Percentiles rank a stretch among this genome's conserved stretches.
These are phyloP conservation scores for Gypsophila paniculata DNA, from an alignment of 179 eudicot genomes.

Conservation along the genomic window DNA sequence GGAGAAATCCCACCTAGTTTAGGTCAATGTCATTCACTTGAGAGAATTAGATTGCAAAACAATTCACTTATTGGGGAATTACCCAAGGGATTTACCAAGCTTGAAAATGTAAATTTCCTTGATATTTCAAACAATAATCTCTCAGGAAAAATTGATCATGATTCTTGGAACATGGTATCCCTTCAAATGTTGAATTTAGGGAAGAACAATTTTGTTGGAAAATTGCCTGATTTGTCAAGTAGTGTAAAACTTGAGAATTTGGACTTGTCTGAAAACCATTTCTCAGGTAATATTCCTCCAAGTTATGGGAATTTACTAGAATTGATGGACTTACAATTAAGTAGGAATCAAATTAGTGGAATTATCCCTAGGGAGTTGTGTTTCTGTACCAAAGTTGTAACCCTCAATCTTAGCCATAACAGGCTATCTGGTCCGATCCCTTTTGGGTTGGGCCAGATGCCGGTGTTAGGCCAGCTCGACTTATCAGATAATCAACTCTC, in stretches of 20 bases:
- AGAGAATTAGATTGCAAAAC: conserved; percentile 58
- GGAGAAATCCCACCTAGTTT: conserved; percentile 59
- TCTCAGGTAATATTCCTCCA: conserved; percentile 49
- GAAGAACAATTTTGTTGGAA: conserved; percentile 51
- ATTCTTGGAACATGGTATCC: conserved; percentile 60
- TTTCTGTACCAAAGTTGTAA: conserved; percentile 59
- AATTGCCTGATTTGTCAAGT: conserved; percentile 53
- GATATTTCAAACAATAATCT: conserved; percentile 62
- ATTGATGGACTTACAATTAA: conserved; percentile 47
- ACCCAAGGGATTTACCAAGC: conserved; percentile 43
- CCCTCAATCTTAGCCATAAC: conserved; percentile 59
- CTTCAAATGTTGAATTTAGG: conserved; percentile 81
- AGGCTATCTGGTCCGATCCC: conserved; percentile 55
- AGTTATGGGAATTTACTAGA: conserved; percentile 48
- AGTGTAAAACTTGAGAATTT: conserved; percentile 56
- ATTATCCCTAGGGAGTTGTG: conserved; percentile 49
- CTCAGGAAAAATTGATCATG: conserved; percentile 37
- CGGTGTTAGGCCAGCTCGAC: conserved; percentile 73
- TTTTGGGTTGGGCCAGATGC: conserved; percentile 45
- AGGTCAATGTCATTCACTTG: conserved; percentile 51
- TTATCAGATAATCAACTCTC: conserved; percentile 57
- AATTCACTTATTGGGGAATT: conserved; percentile 59
- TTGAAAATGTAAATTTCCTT: conserved; percentile 57
- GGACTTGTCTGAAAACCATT: conserved; percentile 61
- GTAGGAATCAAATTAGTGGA: conserved; percentile 48